Base-by-base conservation (phyloP, 1,284 basidiomycete species). In the Athelia psychrophila region DNA sequence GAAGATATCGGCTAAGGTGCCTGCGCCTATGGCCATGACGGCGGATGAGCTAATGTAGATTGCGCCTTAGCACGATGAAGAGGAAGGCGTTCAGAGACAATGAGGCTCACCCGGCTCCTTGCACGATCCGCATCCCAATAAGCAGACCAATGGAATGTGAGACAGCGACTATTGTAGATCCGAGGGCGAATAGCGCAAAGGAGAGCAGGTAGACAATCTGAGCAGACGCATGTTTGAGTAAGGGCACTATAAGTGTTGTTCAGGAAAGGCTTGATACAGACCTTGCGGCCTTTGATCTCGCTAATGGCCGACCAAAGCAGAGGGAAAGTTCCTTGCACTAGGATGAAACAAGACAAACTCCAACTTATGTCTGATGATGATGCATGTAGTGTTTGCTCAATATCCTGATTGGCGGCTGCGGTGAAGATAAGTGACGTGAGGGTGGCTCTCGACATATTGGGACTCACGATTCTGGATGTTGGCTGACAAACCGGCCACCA, bases 281-380 rank as follows among this genome's bases (percentile, higher is more conserved):
- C 86, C 76, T 90, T 93, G 47, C 92, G 75, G 5, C 91, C 92
- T 56, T 83, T 85, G 47, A 95, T 80, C 65, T 95, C 91, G 50
- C 85, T 88, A 19, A 88, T 70, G 0, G 83, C 77, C 49, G 78
- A 82, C 91, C 91, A 93, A 4, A 88, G 50, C 13, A 89, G 61
- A 0, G 89, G 90, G 48, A 84, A 68, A 10, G 71, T 64, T 1
- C 91, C 91, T 65, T 92, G 89, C n/a, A 90, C 65, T 19, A 91
- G 70, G 58, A 95, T 93, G 68, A 91, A 95, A 13, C 91, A 60
- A 1, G 88, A 85, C 8, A 95, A 67, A 58, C 81, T 84, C 61
- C 88, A 75, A 50, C 89, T 88, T 51, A 95, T 85, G 57, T 91
- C 76, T 2, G 78, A 71, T 46, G 80, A 76, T 0, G 80, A 83